Base-by-base conservation (phyloP, 108 stramenopile species). In the Schizochytrium sp. region DNA sequence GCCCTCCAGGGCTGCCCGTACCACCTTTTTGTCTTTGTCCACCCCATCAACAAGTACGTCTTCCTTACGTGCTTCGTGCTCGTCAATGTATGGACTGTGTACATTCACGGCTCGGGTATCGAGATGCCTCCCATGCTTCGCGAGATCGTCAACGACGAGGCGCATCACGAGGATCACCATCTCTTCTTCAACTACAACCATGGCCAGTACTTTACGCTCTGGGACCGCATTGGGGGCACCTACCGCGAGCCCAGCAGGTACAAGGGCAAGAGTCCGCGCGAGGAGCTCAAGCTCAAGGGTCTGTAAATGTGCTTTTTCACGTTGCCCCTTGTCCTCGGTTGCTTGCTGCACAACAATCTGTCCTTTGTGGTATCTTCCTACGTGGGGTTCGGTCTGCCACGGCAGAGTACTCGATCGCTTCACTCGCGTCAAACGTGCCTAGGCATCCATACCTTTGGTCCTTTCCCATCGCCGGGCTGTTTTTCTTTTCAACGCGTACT, bases 121-220 rank as follows among this genome's bases (percentile, higher is more conserved):
- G 44, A 21, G 58, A 29, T 88, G 58, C 19, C 47, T 16, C 51
- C 76, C 10, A 45, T 34, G 14, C 51, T 83, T 12, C 51, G 48
- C 10, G 76, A 89, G 89, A 47, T 88, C 51, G 72, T 89, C 10
- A 89, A 88, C 29, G 89, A 69, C 43, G 87, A 89, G 47, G 72
- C 55, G 10, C 88, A 97, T 92, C 98, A 98, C 94, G 96, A 97
- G 90, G 96, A 97, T n/a, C 98, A 98, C 92, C 98, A 98, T 90
- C 96, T 94, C 83, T 91, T 97, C 89, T 98, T 97, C 95, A 95
- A 95, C 87, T 97, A 93, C 90, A 98, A 98, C 91, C 97, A 94
- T 90, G 97, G 98, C 34, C 98, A 98, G 92, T 94, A 97, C 87
- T 97, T 97, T 93, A 96, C 96, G 95, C 96, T 96, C 96, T 97